Base-by-base conservation (phyloP, 2,329 filamentous ascomycete species). In the Cercospora sojina region DNA sequence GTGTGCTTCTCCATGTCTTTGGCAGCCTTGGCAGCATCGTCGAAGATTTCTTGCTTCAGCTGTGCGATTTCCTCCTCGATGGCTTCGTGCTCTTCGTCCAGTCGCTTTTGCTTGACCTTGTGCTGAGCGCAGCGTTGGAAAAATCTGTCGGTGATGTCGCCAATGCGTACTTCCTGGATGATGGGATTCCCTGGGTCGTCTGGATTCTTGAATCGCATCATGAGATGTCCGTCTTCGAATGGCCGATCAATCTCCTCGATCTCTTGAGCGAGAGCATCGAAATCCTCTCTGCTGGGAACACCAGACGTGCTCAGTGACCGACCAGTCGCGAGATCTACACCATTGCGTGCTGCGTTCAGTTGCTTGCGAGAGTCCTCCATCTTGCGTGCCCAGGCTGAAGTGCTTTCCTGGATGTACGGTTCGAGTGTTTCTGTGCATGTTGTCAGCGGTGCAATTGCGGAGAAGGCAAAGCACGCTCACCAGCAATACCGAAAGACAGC, bases 41-140 rank as follows among this genome's bases (percentile, higher is more conserved):
- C 66, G 4, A 55, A 23, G 23, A 74, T 64, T 23, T 68, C 63
- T 18, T 55, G 47, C 59, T 68, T 68, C n/a, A 69, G 20, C 6
- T n/a, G 51, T 9, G 65, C 61, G 18, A 76, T 70, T 43, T 73
- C 72, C 3, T 47, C 64, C 7, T 69, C 69, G 13, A 74, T 63
- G 2, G 59, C 49, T 5, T 41, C 29, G 12, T 71, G 64, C 62
- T 74, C 66, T 38, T 65, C 32, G 43, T 59, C 61, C 1, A 74
- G 58, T 31, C 62, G 56, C 10, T 29, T 16, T 31, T 73, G 51
- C 60, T 70, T 67, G 8, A 35, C 65, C 10, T 58, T 51, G 27
- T 71, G 69, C 8, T 59, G 55, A 9, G 62, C 62, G 10, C 60
- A 43, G 6, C 68, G 65, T 35, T 67, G 62, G 12, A 60, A 47